Evolutionary conservation across 495 filamentous ascomycete species (phyloP), one percentile per base, ranked within the genome.

Genomic region (Pyronema domesticum): DNA sequence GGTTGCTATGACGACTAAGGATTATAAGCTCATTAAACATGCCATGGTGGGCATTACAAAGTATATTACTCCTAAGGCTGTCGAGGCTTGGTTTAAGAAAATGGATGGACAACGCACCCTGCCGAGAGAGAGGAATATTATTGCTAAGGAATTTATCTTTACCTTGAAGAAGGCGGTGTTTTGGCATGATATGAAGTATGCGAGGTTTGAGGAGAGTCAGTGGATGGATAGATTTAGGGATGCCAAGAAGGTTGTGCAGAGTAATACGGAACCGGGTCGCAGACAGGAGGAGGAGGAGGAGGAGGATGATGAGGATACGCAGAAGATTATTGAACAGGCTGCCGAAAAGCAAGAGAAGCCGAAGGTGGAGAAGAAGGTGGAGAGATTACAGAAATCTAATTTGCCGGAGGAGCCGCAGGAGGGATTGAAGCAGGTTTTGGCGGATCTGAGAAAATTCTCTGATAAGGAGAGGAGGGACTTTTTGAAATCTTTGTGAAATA

Each of bases 91-190:
- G 47, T 30, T 30, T 5, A 30, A 30, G 23, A 30, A 30, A 30
- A 8, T 11, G 10, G 30, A 36, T 8, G 36, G 9, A 10, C 7
- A 11, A 19, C 18, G 10, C 3, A 34, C 11, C 3, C 47, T 50
- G 5, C 47, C 47, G 10, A 4, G 47, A 11, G 47, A 50, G 23
- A 8, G 5, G 9, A 1, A 9, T 13, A 34, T 35, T n/a, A 19
- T 17, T 13, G 30, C 30, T 7, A 34, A n/a, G 30, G 13, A 13
- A 36, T 50, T 50, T 11, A n/a, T 50, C n/a, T 9, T 17, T 36
- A 50, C 47, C 3, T 17, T 50, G 9, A 50, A 50, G 19, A 50
- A 50, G 47, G 47, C 47, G 2, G 30, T 50, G 3, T 50, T 50
- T 36, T 50, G 47, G 47, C 23, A 50, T 50, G 13, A 13, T 13